A percentile compares a stretch with the other conserved stretches of the same genome.
Conservation (phyloP, 2,329 filamentous ascomycete species). For the Xylariaceae sp. region DNA sequence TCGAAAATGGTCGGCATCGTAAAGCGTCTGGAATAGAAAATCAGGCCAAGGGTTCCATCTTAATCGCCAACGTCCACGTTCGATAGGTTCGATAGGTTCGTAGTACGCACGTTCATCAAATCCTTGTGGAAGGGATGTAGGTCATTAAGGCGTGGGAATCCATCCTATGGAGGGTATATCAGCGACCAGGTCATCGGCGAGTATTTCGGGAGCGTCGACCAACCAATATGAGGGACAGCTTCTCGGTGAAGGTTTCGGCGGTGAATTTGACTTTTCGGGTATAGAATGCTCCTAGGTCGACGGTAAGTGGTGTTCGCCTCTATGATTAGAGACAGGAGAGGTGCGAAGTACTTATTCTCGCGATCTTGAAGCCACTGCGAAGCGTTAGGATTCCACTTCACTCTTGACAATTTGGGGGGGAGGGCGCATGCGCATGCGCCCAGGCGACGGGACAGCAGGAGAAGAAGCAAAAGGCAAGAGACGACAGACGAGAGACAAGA, state of each 20-base stretch:
- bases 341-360: slow-evolving; percentile 58
- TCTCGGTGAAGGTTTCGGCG: slow-evolving; percentile 92
- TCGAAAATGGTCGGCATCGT: slow-evolving; percentile 96
- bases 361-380: slow-evolving; percentile 83
- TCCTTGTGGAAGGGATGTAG: slow-evolving; percentile 89
- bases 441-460: no score
- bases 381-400: slow-evolving; percentile 1
- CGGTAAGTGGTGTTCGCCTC: slow-evolving; percentile 4
- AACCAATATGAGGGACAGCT: slow-evolving; percentile 48
- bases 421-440: no score
- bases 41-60: background rate
- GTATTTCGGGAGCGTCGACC: background rate
- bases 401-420: background rate
- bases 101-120: slow-evolving; percentile 49
- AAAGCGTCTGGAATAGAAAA: slow-evolving; percentile 65
- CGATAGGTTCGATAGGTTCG: background rate
- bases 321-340: background rate
- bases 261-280: slow-evolving; percentile 98
- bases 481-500: background rate
- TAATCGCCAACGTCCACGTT: background rate
- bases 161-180: slow-evolving; percentile 40
- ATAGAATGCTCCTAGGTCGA: slow-evolving; percentile 63
- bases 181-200: background rate
- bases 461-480: no score
- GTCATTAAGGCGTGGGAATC: slow-evolving; percentile 86